Evolutionary conservation across 352 stramenopile genomes (phyloP).

Genomic region (Globisporangium nagaii): DNA sequence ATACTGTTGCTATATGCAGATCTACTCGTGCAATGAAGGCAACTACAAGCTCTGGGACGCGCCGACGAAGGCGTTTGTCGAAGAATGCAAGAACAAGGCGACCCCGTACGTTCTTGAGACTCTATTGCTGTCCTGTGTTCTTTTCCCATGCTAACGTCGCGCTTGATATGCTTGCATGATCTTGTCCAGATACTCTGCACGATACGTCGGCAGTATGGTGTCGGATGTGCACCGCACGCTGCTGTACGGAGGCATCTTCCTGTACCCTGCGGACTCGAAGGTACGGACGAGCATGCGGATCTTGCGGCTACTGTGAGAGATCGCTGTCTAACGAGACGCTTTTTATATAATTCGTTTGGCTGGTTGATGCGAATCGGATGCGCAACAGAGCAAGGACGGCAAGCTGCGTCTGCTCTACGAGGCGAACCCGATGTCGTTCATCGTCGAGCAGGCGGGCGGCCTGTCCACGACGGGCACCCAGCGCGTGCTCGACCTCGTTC

Average conservation of each 20-base stretch:
- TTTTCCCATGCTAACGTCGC: neutral
- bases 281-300: too few relatives aligned
- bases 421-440: constrained; percentile 99
- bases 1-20: constrained; percentile 25
- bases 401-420: constrained; percentile 99
- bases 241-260: constrained; percentile 97
- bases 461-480: constrained; percentile 93
- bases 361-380: neutral
- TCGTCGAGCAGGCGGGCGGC: constrained; percentile 96
- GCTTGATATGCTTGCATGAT: neutral
- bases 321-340: too few relatives aligned
- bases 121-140: neutral
- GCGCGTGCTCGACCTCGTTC: constrained; percentile 92
- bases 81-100: constrained; percentile 80
- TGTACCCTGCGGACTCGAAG: constrained; percentile 96
- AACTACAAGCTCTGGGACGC: constrained; percentile 96
- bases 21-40: constrained; percentile 98
- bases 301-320: too few relatives aligned
- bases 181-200: constrained; percentile 74
- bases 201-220: constrained; percentile 99
- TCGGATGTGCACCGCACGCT: constrained; percentile 98
- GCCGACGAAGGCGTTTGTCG: constrained; percentile 86
- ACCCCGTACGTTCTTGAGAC: constrained; percentile 40
- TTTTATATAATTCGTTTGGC: neutral
- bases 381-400: constrained; percentile 51